Conservation (phyloP, 1,284 basidiomycete species). For the Schizopora paradoxa region DNA sequence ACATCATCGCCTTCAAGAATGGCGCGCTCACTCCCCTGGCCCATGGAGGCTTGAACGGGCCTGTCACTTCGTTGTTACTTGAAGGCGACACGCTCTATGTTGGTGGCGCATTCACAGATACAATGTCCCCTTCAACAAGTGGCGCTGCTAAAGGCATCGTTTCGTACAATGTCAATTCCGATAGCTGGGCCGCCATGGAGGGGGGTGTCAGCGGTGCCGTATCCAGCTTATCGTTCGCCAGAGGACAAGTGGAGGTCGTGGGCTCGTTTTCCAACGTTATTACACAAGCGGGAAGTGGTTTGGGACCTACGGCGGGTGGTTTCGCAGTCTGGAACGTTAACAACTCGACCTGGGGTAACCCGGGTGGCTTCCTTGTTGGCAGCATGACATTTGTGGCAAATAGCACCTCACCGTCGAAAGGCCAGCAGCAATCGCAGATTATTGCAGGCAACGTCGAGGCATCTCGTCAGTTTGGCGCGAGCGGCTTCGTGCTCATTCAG, state of each 20-base stretch:
- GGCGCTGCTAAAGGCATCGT: constrained; percentile 64
- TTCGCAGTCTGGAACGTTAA: constrained; percentile 76
- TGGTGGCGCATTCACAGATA: constrained; percentile 81
- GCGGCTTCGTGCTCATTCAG: constrained; percentile 65
- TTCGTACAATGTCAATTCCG: constrained; percentile 64
- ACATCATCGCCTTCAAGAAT: constrained; percentile 69
- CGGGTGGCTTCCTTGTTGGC: constrained; percentile 71
- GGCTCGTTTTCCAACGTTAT: constrained; percentile 71
- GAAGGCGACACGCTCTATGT: constrained; percentile 67
- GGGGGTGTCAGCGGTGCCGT: constrained; percentile 80
- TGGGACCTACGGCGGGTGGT: constrained; percentile 49
- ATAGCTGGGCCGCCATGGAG: constrained; percentile 67
- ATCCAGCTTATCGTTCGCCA: constrained; percentile 47
- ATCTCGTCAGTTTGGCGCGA: constrained; percentile 58
- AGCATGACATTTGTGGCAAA: constrained; percentile 69
- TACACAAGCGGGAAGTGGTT: constrained; percentile 31
- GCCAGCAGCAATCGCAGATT: constrained; percentile 40
- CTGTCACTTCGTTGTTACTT: constrained; percentile 62
- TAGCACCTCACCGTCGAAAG: constrained; percentile 40
- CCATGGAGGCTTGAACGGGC: constrained; percentile 67
- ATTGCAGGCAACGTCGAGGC: constrained; percentile 60
- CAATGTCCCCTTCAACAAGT: constrained; percentile 46
- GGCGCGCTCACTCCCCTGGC: constrained; percentile 51
- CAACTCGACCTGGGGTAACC: constrained; percentile 61
- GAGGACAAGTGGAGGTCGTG: constrained; percentile 55